Base-by-base conservation (phyloP, 2,329 filamentous ascomycete genomes). In the Akanthomyces lecanii region DNA sequence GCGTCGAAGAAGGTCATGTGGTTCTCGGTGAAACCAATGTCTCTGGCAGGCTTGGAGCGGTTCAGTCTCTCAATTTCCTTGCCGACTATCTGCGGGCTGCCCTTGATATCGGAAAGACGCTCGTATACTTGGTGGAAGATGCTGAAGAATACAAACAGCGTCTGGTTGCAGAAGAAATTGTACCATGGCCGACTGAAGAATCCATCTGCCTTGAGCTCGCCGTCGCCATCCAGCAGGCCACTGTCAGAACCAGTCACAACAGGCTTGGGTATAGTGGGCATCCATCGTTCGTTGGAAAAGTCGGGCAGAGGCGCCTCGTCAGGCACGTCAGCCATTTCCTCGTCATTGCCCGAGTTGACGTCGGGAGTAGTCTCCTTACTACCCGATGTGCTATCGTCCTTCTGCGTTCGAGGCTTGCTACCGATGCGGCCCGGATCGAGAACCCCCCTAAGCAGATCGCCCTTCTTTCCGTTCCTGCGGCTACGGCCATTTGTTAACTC, bases 321-420 rank as follows among this genome's bases (percentile, higher is more conserved):
- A 11, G 79, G 78, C 3, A 77, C 83, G 67, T 89, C 87, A 6
- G 79, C 81, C 78, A 87, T 86, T 40, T 95, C 91, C 66, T 94
- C 90, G 69, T 95, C 91, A 61, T 85, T 89, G 33, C 85, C 85
- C 1, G 90, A 93, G n/a, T 81, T 85, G 25, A 88, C 85, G 70
- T 96, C 93, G 0, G 95, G 94, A 0, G 93, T 97, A 0, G 90
- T 92, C 69, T 95, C 92, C 70, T 96, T 92, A 77, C 91, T 97
- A 16, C 85, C 88, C 28, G 89, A 88, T 1, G 85, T 85, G 69
- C 89, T 94, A 65, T 89, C 90, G 66, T 95, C 91, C 70, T 95
- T 93, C 60, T 92, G 88, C 53, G 82, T 84, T 47, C 89, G 85
- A 28, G 85, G 82, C 67, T 85, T 84, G 74, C 88, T 89, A 64